Conservation (phyloP, 2,329 filamentous ascomycete species). For the Pyrenophora teres region DNA sequence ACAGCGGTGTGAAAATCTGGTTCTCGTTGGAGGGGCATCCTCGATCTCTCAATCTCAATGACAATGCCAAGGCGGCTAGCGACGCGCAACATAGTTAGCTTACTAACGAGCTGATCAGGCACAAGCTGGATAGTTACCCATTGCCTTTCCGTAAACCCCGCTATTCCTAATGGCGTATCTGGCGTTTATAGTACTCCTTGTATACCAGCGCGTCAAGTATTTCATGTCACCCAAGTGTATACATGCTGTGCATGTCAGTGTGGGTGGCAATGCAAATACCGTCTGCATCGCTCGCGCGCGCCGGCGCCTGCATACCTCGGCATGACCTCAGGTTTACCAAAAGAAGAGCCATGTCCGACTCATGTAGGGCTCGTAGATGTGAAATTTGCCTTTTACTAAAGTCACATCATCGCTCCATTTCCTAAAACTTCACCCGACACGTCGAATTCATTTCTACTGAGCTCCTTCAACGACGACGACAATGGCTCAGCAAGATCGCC, state of each 20-base stretch:
- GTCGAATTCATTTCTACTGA: slow-evolving; percentile 11
- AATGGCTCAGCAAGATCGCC: slow-evolving; percentile 44
- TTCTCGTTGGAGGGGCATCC: slow-evolving; percentile 13
- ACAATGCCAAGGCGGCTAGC: slow-evolving; percentile 8
- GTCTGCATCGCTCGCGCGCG: slow-evolving; percentile 10
- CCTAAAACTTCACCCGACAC: slow-evolving; percentile 5
- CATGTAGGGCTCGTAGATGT: slow-evolving; percentile 13
- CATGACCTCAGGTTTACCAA: slow-evolving; percentile 23
- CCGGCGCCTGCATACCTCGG: slow-evolving; percentile 22
- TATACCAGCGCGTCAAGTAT: too few relatives aligned
- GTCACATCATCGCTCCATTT: slow-evolving; percentile 1
- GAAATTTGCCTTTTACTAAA: slow-evolving; percentile 13
- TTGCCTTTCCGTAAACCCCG: too few relatives aligned
- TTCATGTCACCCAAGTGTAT: too few relatives aligned
- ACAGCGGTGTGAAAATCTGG: slow-evolving; percentile 18
- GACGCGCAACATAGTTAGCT: slow-evolving; percentile 3
- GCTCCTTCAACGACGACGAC: slow-evolving; percentile 1
- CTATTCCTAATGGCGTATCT: too few relatives aligned
- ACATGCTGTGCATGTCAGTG: not conserved
- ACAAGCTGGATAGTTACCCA: too few relatives aligned
- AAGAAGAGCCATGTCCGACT: slow-evolving; percentile 30
- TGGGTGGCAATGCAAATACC: not conserved
- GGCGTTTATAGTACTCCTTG: too few relatives aligned
- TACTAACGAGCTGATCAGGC: not conserved
- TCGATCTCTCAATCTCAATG: slow-evolving; percentile 3